A percentile compares a stretch with the other conserved stretches of the same genome.
Conservation (phyloP, 2,329 filamentous ascomycete genomes). For the Domatiomyces globalis region DNA sequence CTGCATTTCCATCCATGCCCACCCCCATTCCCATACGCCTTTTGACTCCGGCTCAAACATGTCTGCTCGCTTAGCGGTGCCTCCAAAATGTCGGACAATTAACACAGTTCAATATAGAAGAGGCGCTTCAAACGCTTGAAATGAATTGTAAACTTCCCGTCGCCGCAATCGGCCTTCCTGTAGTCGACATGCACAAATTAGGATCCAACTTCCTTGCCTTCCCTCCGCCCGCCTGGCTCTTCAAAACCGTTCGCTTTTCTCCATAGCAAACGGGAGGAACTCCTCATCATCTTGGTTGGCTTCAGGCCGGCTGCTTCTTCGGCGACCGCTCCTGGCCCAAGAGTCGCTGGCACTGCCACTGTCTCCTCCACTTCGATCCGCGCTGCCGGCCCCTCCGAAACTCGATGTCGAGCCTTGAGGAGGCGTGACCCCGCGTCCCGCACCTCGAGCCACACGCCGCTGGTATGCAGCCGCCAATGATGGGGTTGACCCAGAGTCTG, state of each 20-base stretch:
- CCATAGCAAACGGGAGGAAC: slow-evolving; percentile 17
- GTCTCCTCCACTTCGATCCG: slow-evolving; percentile 9
- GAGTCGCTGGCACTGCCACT: slow-evolving; percentile 12
- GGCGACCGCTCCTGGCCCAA: slow-evolving; percentile 12
- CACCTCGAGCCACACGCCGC: slow-evolving; percentile 4
- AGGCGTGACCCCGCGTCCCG: slow-evolving; percentile 7
- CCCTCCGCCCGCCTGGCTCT: no score
- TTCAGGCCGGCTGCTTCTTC: slow-evolving; percentile 13
- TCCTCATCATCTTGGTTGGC: slow-evolving; percentile 16
- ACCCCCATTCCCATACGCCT: neutral
- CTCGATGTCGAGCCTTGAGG: slow-evolving; percentile 15
- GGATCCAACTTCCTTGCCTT: no score
- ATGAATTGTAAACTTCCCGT: neutral
- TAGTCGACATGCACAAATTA: neutral
- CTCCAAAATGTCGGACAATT: neutral
- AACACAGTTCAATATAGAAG: neutral
- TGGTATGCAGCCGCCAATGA: slow-evolving; percentile 12
- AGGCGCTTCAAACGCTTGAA: neutral
- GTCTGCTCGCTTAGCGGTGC: neutral
- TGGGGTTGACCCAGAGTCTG: slow-evolving; percentile 12
- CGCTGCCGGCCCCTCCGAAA: slow-evolving; percentile 13
- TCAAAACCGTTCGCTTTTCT: slow-evolving; percentile 9
- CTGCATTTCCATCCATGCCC: neutral
- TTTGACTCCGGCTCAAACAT: neutral
- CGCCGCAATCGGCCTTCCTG: neutral